Base-by-base conservation (phyloP, 2,329 filamentous ascomycete genomes). In the Ceratocystis albifundus region DNA sequence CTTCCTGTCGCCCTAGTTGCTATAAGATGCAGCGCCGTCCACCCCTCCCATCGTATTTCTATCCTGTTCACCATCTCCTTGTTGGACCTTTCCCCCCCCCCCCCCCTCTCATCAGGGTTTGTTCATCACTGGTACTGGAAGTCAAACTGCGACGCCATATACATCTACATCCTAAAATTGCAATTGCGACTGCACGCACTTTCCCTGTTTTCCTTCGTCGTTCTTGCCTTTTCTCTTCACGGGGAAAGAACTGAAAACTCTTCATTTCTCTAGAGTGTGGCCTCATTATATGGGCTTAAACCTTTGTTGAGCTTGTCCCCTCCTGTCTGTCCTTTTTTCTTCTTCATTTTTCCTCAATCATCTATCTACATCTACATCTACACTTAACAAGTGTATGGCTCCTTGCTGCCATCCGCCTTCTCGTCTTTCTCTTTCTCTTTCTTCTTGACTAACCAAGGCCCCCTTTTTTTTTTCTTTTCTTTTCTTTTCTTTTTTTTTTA, bases 31-130 rank as follows among this genome's bases (percentile, higher is more conserved):
- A 25, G 22, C 61, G 12, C 36, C 61, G 20, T 62, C 61, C 61
- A 62, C 44, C 28, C 55, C 44, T 17, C 55, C 61, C 44, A 17
- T 44, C 32, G 25, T 28, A 22, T 46, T 25, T 41, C 25, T 25
- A n/a, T 62, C 61, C 20, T 46, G 36, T 17, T 45, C 61, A 62
- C n/a, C 36, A 25, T 62, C 61, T 62, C 61, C 36, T 62, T n/a
- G 32, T 32, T 59, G 55, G 36, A 59, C 25, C 20, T 5, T 36
- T 15, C 28, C 53, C 55, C 32, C 32, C 32, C 32, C 12, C 32
- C 2, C 53, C 36, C 36, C 28, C 28, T 41, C 36, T 3, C 32
- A 59, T 59, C 55, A 59, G 55, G 28, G 55, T 59, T 59, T 30
- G 55, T 32, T 59, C 55, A 59, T 36, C 28, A 59, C 7, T 12